Percentiles rank a stretch among this genome's conserved stretches.
Conservation (phyloP, 805 yeast species). For the Komagataella ulmi region DNA sequence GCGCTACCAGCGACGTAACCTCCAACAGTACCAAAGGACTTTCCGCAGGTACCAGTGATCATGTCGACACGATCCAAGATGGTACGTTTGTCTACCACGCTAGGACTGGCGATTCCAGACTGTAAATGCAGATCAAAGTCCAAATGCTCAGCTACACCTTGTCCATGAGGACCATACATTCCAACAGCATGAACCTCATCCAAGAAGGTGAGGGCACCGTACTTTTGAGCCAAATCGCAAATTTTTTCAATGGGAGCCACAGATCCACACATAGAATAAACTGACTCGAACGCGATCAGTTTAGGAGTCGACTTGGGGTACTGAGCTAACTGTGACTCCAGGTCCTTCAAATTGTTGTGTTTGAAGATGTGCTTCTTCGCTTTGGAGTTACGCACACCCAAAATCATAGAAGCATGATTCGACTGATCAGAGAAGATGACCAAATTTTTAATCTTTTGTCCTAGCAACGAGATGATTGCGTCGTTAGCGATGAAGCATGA, state of each 20-base stretch:
- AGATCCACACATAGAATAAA: constrained; percentile 97
- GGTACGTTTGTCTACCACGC: constrained; percentile 24
- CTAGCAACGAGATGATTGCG: constrained; percentile 81
- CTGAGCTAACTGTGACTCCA: constrained; percentile 64
- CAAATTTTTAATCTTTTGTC: constrained; percentile 79
- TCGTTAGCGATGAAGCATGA: constrained; percentile 97
- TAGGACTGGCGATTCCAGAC: constrained; percentile 46
- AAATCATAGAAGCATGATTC: constrained; percentile 97
- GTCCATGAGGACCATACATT: constrained; percentile 98
- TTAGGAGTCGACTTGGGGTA: constrained; percentile 87
- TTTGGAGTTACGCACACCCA: constrained; percentile 85
- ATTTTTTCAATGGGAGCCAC: constrained; percentile 87
- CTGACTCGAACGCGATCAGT: constrained; percentile 92
- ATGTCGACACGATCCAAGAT: constrained; percentile 87
- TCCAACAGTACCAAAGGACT: constrained; percentile 94
- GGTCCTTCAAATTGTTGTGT: constrained; percentile 78
- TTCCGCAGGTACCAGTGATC: constrained; percentile 96
- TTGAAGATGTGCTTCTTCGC: constrained; percentile 81
- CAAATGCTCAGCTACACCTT: constrained; percentile 96
- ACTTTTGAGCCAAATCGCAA: constrained; percentile 93
- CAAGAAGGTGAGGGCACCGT: constrained; percentile 91
- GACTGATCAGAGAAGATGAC: constrained; percentile 87
- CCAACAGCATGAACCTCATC: constrained; percentile 99
- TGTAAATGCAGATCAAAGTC: constrained; percentile 74
- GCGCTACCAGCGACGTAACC: constrained; percentile 92